Evolutionary conservation across 106 monocot species (phyloP).

Genomic region (Dioscorea zingiberensis): DNA sequence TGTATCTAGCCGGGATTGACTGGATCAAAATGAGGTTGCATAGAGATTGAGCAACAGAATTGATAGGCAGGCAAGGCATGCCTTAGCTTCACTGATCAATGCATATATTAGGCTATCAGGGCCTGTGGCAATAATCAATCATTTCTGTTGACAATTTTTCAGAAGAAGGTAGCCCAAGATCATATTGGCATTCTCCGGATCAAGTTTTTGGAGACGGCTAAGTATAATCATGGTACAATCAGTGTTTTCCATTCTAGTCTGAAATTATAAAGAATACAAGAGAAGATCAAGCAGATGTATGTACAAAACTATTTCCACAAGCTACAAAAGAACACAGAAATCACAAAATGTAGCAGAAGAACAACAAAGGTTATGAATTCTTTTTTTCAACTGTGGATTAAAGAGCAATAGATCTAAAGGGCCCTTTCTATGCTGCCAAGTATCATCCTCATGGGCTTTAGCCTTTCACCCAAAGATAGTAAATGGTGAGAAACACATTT

Average conservation of each 20-base stretch:
- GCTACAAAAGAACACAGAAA: neutral
- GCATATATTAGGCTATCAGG: constrained; percentile 29
- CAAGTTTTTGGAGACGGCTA: constrained; percentile 33
- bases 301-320: neutral
- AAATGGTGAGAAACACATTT: no score
- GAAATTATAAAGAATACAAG: neutral
- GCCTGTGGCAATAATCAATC: constrained; percentile 40
- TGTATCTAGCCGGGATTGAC: neutral
- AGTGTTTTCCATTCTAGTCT: constrained; percentile 38
- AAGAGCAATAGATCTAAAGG: neutral
- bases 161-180: constrained; percentile 58
- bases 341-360: neutral
- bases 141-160: constrained; percentile 25
- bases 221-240: constrained; percentile 36
- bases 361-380: neutral
- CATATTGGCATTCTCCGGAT: constrained; percentile 51
- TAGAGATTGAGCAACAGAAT: constrained; percentile 2
- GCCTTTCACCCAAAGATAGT: no score
- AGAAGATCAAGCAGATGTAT: neutral
- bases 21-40: neutral
- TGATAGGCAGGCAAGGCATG: constrained; percentile 11
- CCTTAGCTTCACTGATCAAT: constrained; percentile 41
- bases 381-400: no score
- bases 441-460: no score
- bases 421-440: no score